Percentiles rank a stretch among this genome's conserved stretches.
Evolutionary conservation across 2,329 filamentous ascomycete genomes (phyloP).

Genomic region (Drechslerella dactyloides): DNA sequence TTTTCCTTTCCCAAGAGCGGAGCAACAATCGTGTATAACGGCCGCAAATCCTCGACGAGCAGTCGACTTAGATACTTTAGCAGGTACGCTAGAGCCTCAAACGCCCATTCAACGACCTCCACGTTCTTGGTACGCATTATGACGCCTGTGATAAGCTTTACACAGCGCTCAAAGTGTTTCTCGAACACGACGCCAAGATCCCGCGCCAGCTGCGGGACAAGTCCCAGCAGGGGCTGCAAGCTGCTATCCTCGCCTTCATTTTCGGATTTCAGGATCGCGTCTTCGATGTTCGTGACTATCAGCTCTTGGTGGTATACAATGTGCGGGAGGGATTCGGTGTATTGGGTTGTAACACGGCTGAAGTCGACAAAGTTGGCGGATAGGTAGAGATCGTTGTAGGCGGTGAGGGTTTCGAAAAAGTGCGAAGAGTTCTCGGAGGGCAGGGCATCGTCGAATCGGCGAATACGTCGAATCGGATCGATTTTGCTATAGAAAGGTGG

Average conservation of each 20-base stretch:
- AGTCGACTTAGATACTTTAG: slow-evolving; percentile 96
- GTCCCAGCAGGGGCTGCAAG: slow-evolving; percentile 81
- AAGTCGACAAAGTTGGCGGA: slow-evolving; percentile 81
- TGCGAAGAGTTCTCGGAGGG: slow-evolving; percentile 82
- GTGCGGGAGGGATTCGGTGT: slow-evolving; percentile 89
- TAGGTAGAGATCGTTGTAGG: slow-evolving; percentile 91
- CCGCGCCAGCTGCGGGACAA: slow-evolving; percentile 93
- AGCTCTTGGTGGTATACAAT: slow-evolving; percentile 87
- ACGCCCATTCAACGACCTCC: slow-evolving; percentile 97
- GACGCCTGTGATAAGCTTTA: slow-evolving; percentile 77
- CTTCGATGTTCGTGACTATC: slow-evolving; percentile 69
- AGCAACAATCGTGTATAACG: slow-evolving; percentile 77
- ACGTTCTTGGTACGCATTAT: slow-evolving; percentile 78
- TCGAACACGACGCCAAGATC: slow-evolving; percentile 88
- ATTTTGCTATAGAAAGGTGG: slow-evolving; percentile 61
- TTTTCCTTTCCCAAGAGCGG: slow-evolving; percentile 81
- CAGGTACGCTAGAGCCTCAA: slow-evolving; percentile 88
- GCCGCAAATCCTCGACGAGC: slow-evolving; percentile 81
- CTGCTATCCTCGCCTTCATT: slow-evolving; percentile 78
- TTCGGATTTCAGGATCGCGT: slow-evolving; percentile 74
- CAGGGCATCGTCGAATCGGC: slow-evolving; percentile 81
- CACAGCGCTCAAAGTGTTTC: slow-evolving; percentile 78
- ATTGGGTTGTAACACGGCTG: slow-evolving; percentile 72
- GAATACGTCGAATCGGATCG: slow-evolving; percentile 88
- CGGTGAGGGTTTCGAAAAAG: slow-evolving; percentile 79